phyloP scores from a whole-genome alignment of 495 filamentous ascomycete genomes.

The Lepraria neglecta region DNA sequence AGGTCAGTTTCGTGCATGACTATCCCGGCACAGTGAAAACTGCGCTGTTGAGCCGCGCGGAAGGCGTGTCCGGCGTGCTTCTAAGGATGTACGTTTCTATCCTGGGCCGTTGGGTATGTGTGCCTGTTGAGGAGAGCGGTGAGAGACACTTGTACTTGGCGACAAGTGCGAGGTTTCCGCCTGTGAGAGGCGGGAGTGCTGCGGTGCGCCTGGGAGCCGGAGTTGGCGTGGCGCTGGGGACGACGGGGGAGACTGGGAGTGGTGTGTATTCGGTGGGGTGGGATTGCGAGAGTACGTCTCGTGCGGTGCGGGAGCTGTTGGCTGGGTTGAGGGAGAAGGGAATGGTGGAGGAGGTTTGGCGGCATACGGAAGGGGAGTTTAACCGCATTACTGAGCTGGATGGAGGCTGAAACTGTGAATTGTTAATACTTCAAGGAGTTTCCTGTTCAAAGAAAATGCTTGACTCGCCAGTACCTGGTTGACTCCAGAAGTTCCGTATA shows the following conservation, averaged over 20 bases:
- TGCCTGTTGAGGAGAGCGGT: constrained; percentile 42
- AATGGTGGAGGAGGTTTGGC: constrained; percentile 42
- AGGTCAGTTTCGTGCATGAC: constrained; percentile 52
- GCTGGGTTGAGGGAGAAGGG: constrained; percentile 37
- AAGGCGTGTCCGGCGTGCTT: constrained; percentile 8
- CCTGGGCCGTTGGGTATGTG: constrained; percentile 30
- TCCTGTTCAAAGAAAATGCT: too few relatives aligned
- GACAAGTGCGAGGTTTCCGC: constrained; percentile 46
- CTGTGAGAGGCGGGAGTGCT: not conserved
- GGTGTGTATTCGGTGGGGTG: constrained; percentile 48
- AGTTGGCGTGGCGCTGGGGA: constrained; percentile 35
- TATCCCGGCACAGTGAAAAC: constrained; percentile 52
- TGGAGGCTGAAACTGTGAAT: too few relatives aligned
- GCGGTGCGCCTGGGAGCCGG: constrained; percentile 30
- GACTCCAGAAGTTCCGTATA: too few relatives aligned
- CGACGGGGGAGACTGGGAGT: constrained; percentile 42
- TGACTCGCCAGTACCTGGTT: too few relatives aligned
- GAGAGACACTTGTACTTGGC: constrained; percentile 50
- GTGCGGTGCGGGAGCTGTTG: constrained; percentile 36
- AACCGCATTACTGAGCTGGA: constrained; percentile 30
- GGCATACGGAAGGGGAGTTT: constrained; percentile 46
- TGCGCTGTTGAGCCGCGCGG: constrained; percentile 27
- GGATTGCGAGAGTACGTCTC: constrained; percentile 36
- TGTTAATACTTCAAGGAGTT: too few relatives aligned
- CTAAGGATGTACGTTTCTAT: constrained; percentile 13